phyloP scores from a whole-genome alignment of 169 alveolate species.

The Condylostoma magnum region DNA sequence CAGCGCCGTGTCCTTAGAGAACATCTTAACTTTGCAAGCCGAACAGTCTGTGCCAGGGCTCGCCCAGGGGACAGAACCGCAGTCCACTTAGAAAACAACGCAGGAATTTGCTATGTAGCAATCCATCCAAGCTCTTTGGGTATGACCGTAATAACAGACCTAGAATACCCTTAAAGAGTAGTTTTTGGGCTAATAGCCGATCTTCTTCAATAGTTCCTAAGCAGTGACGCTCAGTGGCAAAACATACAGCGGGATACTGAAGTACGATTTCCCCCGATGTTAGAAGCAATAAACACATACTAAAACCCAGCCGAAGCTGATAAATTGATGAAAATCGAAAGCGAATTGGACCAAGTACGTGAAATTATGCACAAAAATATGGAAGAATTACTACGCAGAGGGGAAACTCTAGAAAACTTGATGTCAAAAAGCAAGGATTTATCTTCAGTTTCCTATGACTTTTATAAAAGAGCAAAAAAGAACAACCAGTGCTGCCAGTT shows the following conservation, averaged over 20 bases:
- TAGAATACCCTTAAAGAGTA: slow-evolving; percentile 66
- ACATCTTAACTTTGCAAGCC: slow-evolving; percentile 56
- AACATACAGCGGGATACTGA: slow-evolving; percentile 12
- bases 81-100: slow-evolving; percentile 50
- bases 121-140: slow-evolving; percentile 52
- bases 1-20: slow-evolving; percentile 44
- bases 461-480: slow-evolving; percentile 89
- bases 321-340: slow-evolving; percentile 86
- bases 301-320: slow-evolving; percentile 94
- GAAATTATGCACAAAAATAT: slow-evolving; percentile 75
- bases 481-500: slow-evolving; percentile 89
- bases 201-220: slow-evolving; percentile 23
- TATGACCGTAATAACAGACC: slow-evolving; percentile 55
- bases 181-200: slow-evolving; percentile 47
- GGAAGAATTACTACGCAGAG: slow-evolving; percentile 89
- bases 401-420: slow-evolving; percentile 91
- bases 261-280: slow-evolving; percentile 16
- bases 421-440: slow-evolving; percentile 91
- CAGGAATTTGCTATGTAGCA: slow-evolving; percentile 55
- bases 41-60: slow-evolving; percentile 57
- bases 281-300: slow-evolving; percentile 78
- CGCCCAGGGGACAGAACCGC: slow-evolving; percentile 62
- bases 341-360: slow-evolving; percentile 90
- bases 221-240: slow-evolving; percentile 38
- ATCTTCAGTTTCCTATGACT: slow-evolving; percentile 65